These are phyloP conservation scores for Pezicula neosporulosa DNA, from an alignment of 2,329 filamentous ascomycete species.

Conservation along the genomic window DNA sequence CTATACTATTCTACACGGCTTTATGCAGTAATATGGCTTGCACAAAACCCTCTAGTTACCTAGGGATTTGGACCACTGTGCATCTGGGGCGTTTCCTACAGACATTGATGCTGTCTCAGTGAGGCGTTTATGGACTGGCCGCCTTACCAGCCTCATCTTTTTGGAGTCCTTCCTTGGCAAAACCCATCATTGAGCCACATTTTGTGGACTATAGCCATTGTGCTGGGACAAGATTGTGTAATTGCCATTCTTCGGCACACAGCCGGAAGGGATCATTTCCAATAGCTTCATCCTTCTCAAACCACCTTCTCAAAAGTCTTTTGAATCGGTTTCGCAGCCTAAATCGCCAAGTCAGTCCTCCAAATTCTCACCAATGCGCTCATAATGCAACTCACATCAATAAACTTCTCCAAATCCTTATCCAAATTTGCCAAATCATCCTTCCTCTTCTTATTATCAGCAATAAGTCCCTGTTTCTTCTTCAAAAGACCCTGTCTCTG, in stretches of 20 bases:
- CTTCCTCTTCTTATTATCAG: constrained; percentile 86
- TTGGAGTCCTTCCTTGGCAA: too few relatives aligned
- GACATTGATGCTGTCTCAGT: too few relatives aligned
- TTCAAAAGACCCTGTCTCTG: constrained; percentile 74
- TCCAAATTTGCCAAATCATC: constrained; percentile 90
- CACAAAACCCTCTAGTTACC: too few relatives aligned
- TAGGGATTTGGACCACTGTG: too few relatives aligned
- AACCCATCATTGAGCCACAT: too few relatives aligned
- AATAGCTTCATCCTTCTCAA: constrained; percentile 9
- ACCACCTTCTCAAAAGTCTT: constrained; percentile 75
- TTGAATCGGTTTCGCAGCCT: constrained; percentile 87
- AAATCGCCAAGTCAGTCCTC: constrained; percentile 6
- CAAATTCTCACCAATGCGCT: neutral
- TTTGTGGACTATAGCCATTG: neutral
- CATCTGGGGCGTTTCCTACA: too few relatives aligned
- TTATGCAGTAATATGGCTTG: too few relatives aligned
- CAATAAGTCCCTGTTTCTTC: constrained; percentile 65
- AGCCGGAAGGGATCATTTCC: neutral
- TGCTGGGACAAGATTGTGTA: neutral
- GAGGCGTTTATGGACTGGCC: too few relatives aligned
- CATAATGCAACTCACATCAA: constrained; percentile 60
- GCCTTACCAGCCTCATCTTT: too few relatives aligned
- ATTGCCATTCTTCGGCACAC: neutral
- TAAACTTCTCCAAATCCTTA: constrained; percentile 88
- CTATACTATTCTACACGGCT: too few relatives aligned